Evolutionary conservation across 192 early-diverging fungal genomes (phyloP), one percentile per base, ranked within the genome.

Genomic region (Umbelopsis ramanniana): DNA sequence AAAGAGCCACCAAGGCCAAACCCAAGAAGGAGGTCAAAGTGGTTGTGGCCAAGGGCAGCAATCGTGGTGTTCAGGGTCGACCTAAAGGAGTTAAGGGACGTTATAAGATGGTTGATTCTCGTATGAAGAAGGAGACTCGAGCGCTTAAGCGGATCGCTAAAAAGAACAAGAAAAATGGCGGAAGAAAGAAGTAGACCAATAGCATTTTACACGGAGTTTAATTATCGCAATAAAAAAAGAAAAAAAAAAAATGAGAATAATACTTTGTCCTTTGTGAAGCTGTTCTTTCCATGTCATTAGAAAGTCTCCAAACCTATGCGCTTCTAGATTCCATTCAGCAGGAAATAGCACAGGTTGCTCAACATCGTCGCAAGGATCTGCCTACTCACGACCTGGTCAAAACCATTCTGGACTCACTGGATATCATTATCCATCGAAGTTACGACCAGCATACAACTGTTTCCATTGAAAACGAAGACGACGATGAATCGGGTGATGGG

Each of bases 11-110:
- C 54, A 88, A 88, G 33, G 93, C 94, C 81, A 91, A 93, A 81
- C 90, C 85, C 38, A 91, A 91, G 75, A 87, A 91, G 76, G 91
- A 94, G 76, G 79, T 89, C 43, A 86, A 92, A 69, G 71, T 98
- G n/a, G 96, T 99, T 66, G 97, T 99, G 48, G 98, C 98, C 29
- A 89, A 85, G 67, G 90, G 93, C 52, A 66, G 74, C 37, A 94
- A 96, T 81, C 88, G 87, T 47, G 95, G 90, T 67, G 76, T 93
- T 67, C 84, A 96, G 77, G 98, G 98, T 26, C 88, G 98, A 35
- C 98, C 98, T 9, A 93, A 91, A 81, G 98, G 98, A 72, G 92
- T 98, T 81, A 99, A 98, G 89, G 98, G 98, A 77, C 83, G 92
- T 70, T 84, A 85, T 75, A 92, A 91, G 92, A 98, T 98, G 97